A percentile compares a stretch with the other conserved stretches of the same genome.
Evolutionary conservation across 192 early-diverging fungal species (phyloP).

Genomic region (Oehlia diaphana): DNA sequence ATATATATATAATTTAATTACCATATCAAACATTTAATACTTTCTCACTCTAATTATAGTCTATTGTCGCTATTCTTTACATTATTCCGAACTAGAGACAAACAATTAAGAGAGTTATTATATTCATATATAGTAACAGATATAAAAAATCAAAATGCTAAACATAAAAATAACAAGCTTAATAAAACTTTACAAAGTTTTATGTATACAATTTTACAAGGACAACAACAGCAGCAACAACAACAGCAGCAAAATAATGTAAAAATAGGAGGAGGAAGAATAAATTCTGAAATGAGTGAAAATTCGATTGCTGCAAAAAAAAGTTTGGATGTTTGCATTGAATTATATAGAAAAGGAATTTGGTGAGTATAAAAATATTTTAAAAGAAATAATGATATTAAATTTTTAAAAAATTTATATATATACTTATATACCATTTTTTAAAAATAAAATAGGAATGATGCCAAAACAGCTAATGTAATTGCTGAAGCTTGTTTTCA

Average conservation of each 20-base stretch:
- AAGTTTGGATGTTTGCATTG: conserved; percentile 96
- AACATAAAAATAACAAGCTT: conserved; percentile 94
- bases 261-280: conserved; percentile 32
- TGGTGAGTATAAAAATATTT: conserved; percentile 56
- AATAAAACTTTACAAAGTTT: conserved; percentile 97
- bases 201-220: conserved; percentile 95
- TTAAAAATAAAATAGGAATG: conserved; percentile 60
- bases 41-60: conserved; percentile 11
- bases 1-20: background rate
- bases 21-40: too few relatives aligned
- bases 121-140: conserved; percentile 95
- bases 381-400: background rate
- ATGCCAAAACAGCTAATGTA: conserved; percentile 98
- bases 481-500: conserved; percentile 97
- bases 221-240: conserved; percentile 41
- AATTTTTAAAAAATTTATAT: too few relatives aligned
- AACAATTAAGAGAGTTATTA: conserved; percentile 82
- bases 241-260: background rate
- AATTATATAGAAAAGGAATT: conserved; percentile 93
- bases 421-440: background rate
- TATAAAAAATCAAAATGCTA: conserved; percentile 90
- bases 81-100: conserved; percentile 93
- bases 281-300: conserved; percentile 43
- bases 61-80: conserved; percentile 94
- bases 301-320: conserved; percentile 92